phyloP scores from a whole-genome alignment of 129 eudicot genomes.

The Rutidosis leptorrhynchoides region DNA sequence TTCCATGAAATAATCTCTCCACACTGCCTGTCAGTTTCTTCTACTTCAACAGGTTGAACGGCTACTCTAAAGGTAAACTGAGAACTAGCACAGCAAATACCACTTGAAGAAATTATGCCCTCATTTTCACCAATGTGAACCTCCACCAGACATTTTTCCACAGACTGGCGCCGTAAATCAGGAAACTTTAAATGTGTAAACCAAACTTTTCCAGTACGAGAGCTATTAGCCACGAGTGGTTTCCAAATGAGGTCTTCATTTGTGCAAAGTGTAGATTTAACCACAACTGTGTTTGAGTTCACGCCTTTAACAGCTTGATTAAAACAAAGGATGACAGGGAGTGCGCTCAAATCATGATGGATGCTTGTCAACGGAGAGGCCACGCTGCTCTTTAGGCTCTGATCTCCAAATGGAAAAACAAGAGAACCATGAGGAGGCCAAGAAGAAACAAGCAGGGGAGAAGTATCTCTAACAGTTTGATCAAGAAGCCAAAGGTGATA shows the following conservation, averaged over 20 bases:
- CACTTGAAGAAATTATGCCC: conserved; percentile 56
- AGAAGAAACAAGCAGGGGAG: conserved; percentile 42
- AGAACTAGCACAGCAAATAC: conserved; percentile 39
- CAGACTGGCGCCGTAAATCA: neutral
- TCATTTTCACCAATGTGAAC: conserved; percentile 42
- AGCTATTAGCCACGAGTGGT: conserved; percentile 55
- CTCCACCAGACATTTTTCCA: conserved; percentile 45
- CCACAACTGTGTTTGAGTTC: conserved; percentile 44
- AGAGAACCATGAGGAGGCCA: conserved; percentile 77
- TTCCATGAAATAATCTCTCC: too few relatives aligned
- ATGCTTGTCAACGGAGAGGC: too few relatives aligned
- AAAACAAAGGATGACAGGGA: conserved; percentile 68
- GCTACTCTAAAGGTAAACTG: too few relatives aligned
- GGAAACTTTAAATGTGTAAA: conserved; percentile 50
- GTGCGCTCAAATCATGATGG: too few relatives aligned
- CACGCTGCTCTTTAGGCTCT: too few relatives aligned
- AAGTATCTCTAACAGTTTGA: conserved; percentile 50
- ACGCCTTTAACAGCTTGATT: conserved; percentile 66
- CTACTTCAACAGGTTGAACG: too few relatives aligned
- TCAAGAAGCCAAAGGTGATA: conserved; percentile 95
- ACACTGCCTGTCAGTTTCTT: too few relatives aligned
- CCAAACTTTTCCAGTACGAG: conserved; percentile 59
- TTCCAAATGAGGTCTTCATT: conserved; percentile 47
- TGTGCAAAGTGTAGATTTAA: conserved; percentile 47
- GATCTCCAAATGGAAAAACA: too few relatives aligned